Base-by-base conservation (phyloP, 1,284 basidiomycete genomes). In the Trichosporon coremiiforme region DNA sequence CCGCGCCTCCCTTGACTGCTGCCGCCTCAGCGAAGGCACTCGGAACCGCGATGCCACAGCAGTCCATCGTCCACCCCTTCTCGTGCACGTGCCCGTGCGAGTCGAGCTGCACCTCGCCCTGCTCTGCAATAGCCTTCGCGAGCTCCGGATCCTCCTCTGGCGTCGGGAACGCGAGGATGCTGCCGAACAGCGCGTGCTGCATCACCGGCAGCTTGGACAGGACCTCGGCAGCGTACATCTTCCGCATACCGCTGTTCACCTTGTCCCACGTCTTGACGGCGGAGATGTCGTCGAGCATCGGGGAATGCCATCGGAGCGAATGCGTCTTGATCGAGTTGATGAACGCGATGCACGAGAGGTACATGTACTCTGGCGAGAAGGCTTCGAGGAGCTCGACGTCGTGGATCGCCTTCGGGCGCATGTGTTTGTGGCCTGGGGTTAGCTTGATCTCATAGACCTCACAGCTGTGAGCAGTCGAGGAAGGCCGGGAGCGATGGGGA, bases 261-360 rank as follows among this genome's bases (percentile, higher is more conserved):
- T 98, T 98, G 78, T 92, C 90, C 95, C 95, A 98, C 1, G 93
- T 92, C 84, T 95, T 97, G 68, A 97, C 96, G 4, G 90, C 94
- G 0, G 94, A 96, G 71, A 99, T 99, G 80, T 98, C 96, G 80
- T 98, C 94, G 12, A 99, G 88, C 96, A 99, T 99, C 0, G 96
- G 97, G 0, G 94, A 98, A 84, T 99, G 97, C 97, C 96, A 99
- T 65, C 95, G 88, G 2, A 99, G 86, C 0, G 94, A 95, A 0
- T 95, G 95, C 0, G 95, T 95, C 83, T 99, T 98, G 78, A 97
- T 93, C 17, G 93, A 94, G 83, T 98, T 98, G 85, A 98, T 98
- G 82, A 98, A 98, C 66, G 89, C 87, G 77, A 99, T 96, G 84
- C 95, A 98, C 0, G 94, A 91, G 78, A 99, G 90, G 81, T 99